Evolutionary conservation across 305 asterid genomes (phyloP), one percentile per base, ranked within the genome.

Genomic region (Rubia tinctorum): DNA sequence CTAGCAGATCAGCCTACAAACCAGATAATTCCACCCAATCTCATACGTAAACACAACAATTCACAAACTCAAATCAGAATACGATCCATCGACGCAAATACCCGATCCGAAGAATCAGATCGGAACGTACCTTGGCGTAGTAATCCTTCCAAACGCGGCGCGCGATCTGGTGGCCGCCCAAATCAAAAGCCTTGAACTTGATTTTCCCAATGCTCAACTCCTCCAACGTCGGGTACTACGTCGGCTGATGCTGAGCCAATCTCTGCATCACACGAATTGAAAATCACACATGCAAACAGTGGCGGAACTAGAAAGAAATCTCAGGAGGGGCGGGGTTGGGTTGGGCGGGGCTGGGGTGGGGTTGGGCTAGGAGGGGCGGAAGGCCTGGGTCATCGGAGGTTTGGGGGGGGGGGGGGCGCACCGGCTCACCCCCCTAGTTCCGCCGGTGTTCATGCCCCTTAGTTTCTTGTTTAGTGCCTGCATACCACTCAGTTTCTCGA

Each of bases 111-210:
- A 0, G 18, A 65, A 15, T 17, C 69, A 65, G 7, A 66, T 56
- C 6, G 8, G 61, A 15, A 8, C 60, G 2, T 73, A 75, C 88
- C 88, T 84, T 84, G 51, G 86, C 88, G 69, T 84, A 84, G 63
- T 84, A 84, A 68, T 84, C 88, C 76, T 84, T 84, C 88, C 88
- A 84, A 13, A 84, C 88, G 60, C 88, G 68, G 40, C 88, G 88
- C 61, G 88, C 88, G 80, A 84, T 84, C 88, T 84, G 88, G 71
- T 83, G 87, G 22, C 85, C 87, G 15, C 87, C 87, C 71, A 83
- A 78, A 78, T 83, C 87, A 63, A 83, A 80, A 1, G 87, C 83
- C 75, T 83, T 83, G 73, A 83, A 83, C 71, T 83, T 83, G 58
- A 83, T 83, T 75, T 83, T 78, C 43, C 87, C 87, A 71, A 83